Conservation (phyloP, 2,329 filamentous ascomycete genomes). For the Fusarium staphyleae region DNA sequence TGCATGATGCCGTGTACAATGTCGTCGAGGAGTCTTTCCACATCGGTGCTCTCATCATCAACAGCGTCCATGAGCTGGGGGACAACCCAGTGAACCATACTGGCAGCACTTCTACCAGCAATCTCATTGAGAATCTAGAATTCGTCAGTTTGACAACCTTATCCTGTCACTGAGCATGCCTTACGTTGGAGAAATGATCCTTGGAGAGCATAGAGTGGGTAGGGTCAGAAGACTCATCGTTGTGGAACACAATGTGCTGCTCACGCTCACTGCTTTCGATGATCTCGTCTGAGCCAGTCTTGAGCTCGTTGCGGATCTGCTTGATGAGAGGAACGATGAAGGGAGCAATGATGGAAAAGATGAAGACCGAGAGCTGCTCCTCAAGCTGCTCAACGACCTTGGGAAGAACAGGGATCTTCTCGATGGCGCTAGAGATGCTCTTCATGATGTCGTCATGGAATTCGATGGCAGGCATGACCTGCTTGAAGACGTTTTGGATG, state of each 20-base stretch:
- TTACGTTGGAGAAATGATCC: conserved; percentile 88
- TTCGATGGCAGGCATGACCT: conserved; percentile 88
- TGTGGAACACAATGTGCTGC: conserved; percentile 85
- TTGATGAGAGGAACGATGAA: conserved; percentile 85
- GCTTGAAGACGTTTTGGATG: conserved; percentile 73
- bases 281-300: conserved; percentile 84
- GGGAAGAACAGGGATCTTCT: conserved; percentile 84
- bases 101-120: conserved; percentile 81
- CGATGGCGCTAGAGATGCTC: conserved; percentile 76
- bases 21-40: conserved; percentile 73
- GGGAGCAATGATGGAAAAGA: conserved; percentile 90
- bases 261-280: conserved; percentile 84
- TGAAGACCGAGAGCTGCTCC: conserved; percentile 86
- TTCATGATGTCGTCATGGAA: conserved; percentile 92
- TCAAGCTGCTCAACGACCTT: conserved; percentile 86
- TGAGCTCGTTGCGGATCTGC: conserved; percentile 87
- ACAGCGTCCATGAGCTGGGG: conserved; percentile 89
- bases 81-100: conserved; percentile 83
- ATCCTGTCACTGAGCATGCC: conserved; percentile 26
- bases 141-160: background rate
- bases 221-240: conserved; percentile 78
- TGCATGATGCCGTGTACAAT: conserved; percentile 87
- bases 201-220: conserved; percentile 97
- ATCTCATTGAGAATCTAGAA: conserved; percentile 79
- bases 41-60: conserved; percentile 77